Conservation (phyloP, 2,329 filamentous ascomycete species). For the Bipolaris victoriae region DNA sequence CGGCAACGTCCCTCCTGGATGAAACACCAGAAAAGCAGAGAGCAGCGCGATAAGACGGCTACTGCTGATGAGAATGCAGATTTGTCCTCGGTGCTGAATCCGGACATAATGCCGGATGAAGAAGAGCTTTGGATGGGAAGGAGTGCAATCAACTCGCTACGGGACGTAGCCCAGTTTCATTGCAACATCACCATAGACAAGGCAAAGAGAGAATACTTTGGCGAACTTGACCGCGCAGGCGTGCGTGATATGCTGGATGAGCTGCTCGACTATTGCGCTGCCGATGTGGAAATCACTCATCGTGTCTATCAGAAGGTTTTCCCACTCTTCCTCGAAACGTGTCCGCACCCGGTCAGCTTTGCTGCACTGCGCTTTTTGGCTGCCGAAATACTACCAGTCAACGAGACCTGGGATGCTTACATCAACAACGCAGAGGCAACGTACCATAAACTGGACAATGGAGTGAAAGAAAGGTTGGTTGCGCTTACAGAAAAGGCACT, state of each 20-base stretch:
- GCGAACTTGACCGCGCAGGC: conserved; percentile 74
- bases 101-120: conserved; percentile 72
- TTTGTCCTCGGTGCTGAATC: conserved; percentile 72
- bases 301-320: conserved; percentile 94
- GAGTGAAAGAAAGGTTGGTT: conserved; percentile 77
- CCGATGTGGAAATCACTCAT: conserved; percentile 91
- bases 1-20: conserved; percentile 96
- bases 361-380: conserved; percentile 92
- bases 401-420: conserved; percentile 87
- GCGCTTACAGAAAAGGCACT: conserved; percentile 78
- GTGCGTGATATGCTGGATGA: conserved; percentile 76
- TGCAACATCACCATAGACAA: conserved; percentile 93
- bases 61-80: conserved; percentile 73
- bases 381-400: conserved; percentile 87
- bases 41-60: conserved; percentile 79
- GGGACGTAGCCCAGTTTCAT: conserved; percentile 96
- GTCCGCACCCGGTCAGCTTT: conserved; percentile 96
- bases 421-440: conserved; percentile 82
- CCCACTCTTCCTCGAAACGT: conserved; percentile 84
- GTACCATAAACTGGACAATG: conserved; percentile 76
- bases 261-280: conserved; percentile 90
- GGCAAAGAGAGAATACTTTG: conserved; percentile 82
- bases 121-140: conserved; percentile 95
- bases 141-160: conserved; percentile 92
- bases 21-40: conserved; percentile 90